Percentiles rank a stretch among this genome's conserved stretches.
Evolutionary conservation across 108 stramenopile species (phyloP).

Genomic region (Fistulifera solaris): DNA sequence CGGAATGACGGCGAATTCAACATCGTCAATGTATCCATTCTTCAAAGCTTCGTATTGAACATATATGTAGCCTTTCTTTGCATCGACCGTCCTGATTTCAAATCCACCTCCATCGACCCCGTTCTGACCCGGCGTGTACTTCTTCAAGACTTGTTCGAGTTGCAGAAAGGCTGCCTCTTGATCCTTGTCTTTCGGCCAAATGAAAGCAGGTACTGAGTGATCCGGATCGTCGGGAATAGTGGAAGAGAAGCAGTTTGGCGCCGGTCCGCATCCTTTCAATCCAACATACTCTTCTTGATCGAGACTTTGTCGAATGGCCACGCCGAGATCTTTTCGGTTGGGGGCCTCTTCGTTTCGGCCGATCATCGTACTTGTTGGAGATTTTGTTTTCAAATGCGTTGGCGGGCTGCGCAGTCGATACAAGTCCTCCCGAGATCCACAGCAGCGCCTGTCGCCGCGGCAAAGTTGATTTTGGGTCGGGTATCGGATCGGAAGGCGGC

Average conservation of each 20-base stretch:
- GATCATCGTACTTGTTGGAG: conserved; percentile 66
- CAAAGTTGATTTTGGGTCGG: too few species aligned
- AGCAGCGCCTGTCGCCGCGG: too few species aligned
- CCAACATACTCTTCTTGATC: conserved; percentile 65
- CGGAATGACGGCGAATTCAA: conserved; percentile 49
- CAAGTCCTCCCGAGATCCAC: conserved; percentile 15
- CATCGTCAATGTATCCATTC: conserved; percentile 72
- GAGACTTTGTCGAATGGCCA: conserved; percentile 30
- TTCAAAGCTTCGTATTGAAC: conserved; percentile 77
- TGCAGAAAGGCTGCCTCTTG: conserved; percentile 45
- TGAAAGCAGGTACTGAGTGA: conserved; percentile 59
- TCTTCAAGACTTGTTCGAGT: conserved; percentile 41
- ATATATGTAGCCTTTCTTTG: conserved; percentile 61
- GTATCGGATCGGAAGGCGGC: too few species aligned
- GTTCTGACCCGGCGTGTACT: conserved; percentile 65
- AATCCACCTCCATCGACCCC: conserved; percentile 86
- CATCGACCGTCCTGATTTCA: conserved; percentile 56
- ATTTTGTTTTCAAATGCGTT: conserved; percentile 72
- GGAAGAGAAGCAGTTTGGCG: conserved; percentile 86
- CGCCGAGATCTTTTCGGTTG: conserved; percentile 69
- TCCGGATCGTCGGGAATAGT: conserved; percentile 62
- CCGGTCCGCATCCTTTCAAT: conserved; percentile 62
- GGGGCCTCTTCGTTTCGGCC: conserved; percentile 73
- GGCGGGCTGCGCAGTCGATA: conserved; percentile 45
- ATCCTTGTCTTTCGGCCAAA: conserved; percentile 38